Evolutionary conservation across 1,139 yeast genomes (phyloP).

Genomic region (Zygoascus hellenicus): DNA sequence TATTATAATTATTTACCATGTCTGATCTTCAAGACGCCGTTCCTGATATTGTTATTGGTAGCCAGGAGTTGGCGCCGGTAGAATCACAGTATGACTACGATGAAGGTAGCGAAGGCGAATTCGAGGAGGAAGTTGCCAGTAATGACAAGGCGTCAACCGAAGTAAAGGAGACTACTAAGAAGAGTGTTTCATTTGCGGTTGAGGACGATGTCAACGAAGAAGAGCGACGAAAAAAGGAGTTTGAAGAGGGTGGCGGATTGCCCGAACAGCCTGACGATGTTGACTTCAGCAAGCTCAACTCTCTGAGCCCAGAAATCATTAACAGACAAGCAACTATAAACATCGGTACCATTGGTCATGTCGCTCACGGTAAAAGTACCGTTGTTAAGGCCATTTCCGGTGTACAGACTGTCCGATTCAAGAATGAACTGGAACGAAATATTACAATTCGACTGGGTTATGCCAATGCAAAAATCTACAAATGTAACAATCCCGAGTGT

Average conservation of each 20-base stretch:
- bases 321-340: constrained; percentile 98
- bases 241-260: constrained; percentile 96
- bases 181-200: constrained; percentile 80
- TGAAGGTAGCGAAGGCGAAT: constrained; percentile 49
- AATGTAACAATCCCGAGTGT: constrained; percentile 79
- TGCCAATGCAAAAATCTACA: constrained; percentile 97
- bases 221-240: constrained; percentile 54
- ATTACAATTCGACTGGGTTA: constrained; percentile 97
- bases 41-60: constrained; percentile 82
- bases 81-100: constrained; percentile 39
- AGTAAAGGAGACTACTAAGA: constrained; percentile 43
- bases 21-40: constrained; percentile 74
- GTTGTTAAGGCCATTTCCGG: constrained; percentile 99
- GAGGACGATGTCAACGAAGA: constrained; percentile 46
- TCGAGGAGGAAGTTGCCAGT: constrained; percentile 35
- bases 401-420: constrained; percentile 97
- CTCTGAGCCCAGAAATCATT: constrained; percentile 89
- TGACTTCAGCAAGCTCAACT: constrained; percentile 71
- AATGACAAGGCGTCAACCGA: constrained; percentile 42
- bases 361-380: constrained; percentile 98
- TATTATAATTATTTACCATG: constrained; percentile 16
- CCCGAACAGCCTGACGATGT: constrained; percentile 94
- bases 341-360: constrained; percentile 99
- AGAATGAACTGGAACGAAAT: constrained; percentile 97
- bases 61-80: constrained; percentile 38